Conservation (phyloP, 495 filamentous ascomycete genomes). For the Pseudotulostoma volvatum region DNA sequence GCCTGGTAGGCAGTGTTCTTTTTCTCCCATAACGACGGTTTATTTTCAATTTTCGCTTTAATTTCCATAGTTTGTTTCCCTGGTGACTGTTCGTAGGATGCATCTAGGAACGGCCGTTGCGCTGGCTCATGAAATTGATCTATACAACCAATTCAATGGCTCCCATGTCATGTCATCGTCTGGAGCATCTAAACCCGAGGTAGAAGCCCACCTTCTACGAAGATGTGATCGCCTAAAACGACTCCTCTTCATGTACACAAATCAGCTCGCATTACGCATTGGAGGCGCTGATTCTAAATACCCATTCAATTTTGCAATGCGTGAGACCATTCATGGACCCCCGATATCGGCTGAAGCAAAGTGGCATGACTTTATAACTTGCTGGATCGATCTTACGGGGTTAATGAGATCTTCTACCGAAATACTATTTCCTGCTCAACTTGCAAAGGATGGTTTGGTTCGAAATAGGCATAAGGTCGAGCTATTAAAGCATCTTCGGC, state of each 20-base stretch:
- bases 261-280: constrained; percentile 19
- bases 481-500: constrained; percentile 4
- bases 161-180: background rate
- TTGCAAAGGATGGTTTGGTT: constrained; percentile 10
- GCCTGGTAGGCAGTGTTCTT: constrained; percentile 12
- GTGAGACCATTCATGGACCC: constrained; percentile 2
- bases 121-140: constrained; percentile 23
- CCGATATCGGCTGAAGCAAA: constrained; percentile 5
- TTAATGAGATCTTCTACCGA: constrained; percentile 16
- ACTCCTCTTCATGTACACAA: constrained; percentile 22
- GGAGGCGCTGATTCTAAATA: constrained; percentile 17
- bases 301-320: constrained; percentile 5
- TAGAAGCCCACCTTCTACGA: background rate
- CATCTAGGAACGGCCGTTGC: constrained; percentile 20
- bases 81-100: too few relatives aligned
- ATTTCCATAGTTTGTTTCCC: too few relatives aligned
- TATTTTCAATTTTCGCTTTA: too few relatives aligned
- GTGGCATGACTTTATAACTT: constrained; percentile 9
- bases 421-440: constrained; percentile 12
- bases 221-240: constrained; percentile 15
- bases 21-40: too few relatives aligned
- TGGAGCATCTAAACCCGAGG: background rate
- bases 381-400: constrained; percentile 19
- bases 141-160: background rate
- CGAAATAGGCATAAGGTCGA: constrained; percentile 15